phyloP scores from a whole-genome alignment of 2,329 filamentous ascomycete species.

The Emericellopsis cladophorae region DNA sequence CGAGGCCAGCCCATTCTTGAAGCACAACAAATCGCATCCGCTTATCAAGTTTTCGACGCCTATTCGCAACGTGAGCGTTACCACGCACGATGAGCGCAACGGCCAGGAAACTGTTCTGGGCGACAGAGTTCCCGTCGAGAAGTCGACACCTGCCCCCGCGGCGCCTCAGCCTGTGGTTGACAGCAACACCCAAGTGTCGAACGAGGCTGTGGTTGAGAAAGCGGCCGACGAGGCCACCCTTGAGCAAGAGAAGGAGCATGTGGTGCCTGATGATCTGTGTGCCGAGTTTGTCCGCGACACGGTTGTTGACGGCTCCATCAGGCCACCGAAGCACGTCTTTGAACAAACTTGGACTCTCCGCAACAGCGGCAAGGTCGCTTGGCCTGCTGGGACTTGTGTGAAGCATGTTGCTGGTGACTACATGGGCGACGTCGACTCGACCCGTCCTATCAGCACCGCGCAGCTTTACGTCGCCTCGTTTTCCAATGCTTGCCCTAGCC shows the following conservation, averaged over 20 bases:
- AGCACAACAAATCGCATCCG: slow-evolving; percentile 91
- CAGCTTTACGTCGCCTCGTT: slow-evolving; percentile 70
- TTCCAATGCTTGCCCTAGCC: slow-evolving; percentile 61
- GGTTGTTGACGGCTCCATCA: slow-evolving; percentile 62
- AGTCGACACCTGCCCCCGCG: background rate
- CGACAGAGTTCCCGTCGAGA: slow-evolving; percentile 45
- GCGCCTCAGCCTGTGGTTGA: slow-evolving; percentile 1
- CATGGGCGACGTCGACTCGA: slow-evolving; percentile 83
- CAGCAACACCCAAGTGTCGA: background rate
- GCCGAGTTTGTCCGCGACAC: slow-evolving; percentile 67
- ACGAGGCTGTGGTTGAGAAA: background rate
- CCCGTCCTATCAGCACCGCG: slow-evolving; percentile 63
- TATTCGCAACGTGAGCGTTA: slow-evolving; percentile 77
- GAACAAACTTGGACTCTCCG: slow-evolving; percentile 84
- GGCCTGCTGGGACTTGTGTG: slow-evolving; percentile 84
- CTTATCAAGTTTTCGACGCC: slow-evolving; percentile 95
- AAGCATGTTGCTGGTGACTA: slow-evolving; percentile 90
- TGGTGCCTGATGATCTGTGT: slow-evolving; percentile 18
- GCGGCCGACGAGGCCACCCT: slow-evolving; percentile 6
- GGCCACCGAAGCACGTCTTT: slow-evolving; percentile 62
- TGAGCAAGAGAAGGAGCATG: slow-evolving; percentile 7
- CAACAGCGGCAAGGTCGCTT: slow-evolving; percentile 66
- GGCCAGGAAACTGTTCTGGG: slow-evolving; percentile 59
- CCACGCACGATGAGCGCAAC: slow-evolving; percentile 64
- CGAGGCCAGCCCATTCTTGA: slow-evolving; percentile 74